These are phyloP conservation scores for Acanthamoeba healyi DNA, from an alignment of 208 protist species.

Conservation along the genomic window DNA sequence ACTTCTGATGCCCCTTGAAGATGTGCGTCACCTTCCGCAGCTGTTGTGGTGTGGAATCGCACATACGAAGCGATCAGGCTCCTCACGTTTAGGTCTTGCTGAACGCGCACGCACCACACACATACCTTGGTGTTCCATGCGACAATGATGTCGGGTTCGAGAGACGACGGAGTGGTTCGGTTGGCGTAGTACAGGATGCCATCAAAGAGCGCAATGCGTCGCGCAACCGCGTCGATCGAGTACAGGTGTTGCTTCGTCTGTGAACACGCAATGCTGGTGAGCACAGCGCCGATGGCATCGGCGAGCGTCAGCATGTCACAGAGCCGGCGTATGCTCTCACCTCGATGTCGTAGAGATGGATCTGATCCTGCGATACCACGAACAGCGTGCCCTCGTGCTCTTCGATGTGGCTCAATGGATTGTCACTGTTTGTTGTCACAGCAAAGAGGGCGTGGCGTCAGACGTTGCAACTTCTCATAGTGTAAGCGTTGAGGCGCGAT, in stretches of 20 bases:
- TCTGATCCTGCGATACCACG: slow-evolving; percentile 8
- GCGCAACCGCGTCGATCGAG: neutral
- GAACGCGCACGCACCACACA: no score
- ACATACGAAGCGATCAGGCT: neutral
- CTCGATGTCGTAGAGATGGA: neutral
- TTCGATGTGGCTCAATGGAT: neutral
- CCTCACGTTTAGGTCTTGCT: neutral
- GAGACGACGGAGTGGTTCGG: neutral
- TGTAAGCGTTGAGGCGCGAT: no score
- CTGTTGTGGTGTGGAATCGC: neutral
- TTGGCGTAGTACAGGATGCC: slow-evolving; percentile 30
- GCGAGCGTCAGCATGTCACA: neutral
- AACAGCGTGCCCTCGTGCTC: neutral
- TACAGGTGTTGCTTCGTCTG: neutral
- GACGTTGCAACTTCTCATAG: no score
- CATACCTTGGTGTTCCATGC: slow-evolving; percentile 1
- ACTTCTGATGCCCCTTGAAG: slow-evolving; percentile 53
- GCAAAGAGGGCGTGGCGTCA: no score
- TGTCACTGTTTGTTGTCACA: neutral
- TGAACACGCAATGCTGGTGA: neutral
- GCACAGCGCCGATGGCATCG: neutral
- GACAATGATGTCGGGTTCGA: slow-evolving; percentile 1
- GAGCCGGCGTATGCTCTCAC: neutral
- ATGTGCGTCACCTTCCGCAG: slow-evolving; percentile 39
- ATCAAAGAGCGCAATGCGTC: neutral